A percentile compares a stretch with the other conserved stretches of the same genome.
Conservation (phyloP, 805 yeast genomes). For the Yarrowia yakushimensis region DNA sequence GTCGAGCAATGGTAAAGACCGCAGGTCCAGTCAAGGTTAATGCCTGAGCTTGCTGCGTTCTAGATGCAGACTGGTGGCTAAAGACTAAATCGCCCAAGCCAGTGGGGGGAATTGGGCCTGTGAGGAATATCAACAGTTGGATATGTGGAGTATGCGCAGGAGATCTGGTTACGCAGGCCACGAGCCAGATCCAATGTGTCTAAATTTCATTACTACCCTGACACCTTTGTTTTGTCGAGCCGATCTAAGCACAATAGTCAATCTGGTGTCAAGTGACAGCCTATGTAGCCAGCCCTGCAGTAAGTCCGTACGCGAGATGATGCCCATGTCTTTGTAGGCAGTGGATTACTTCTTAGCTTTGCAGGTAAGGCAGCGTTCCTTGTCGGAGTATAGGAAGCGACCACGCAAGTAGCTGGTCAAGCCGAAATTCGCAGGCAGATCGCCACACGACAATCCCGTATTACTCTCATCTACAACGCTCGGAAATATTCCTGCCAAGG, state of each 20-base stretch:
- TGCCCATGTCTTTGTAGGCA: neutral
- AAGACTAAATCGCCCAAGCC: conserved; percentile 1
- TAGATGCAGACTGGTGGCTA: neutral
- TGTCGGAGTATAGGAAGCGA: no score
- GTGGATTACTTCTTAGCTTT: neutral
- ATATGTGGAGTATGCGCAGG: neutral
- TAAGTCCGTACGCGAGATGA: conserved; percentile 7
- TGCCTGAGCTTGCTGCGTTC: conserved; percentile 19
- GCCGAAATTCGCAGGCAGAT: no score
- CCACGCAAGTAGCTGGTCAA: no score
- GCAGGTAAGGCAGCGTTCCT: neutral
- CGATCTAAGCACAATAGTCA: neutral
- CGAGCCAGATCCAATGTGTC: neutral
- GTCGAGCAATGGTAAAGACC: conserved; percentile 21
- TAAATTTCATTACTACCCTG: neutral
- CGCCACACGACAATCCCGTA: no score
- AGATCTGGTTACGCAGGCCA: neutral
- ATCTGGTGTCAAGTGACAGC: neutral
- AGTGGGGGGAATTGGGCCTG: conserved; percentile 6
- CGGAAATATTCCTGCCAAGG: neutral
- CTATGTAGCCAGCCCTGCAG: neutral
- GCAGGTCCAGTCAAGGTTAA: conserved; percentile 6
- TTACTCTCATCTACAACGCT: neutral
- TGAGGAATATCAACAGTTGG: neutral
- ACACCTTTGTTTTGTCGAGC: neutral